These are phyloP conservation scores for Aureobasidium subglaciale DNA, from an alignment of 2,329 filamentous ascomycete species.

Conservation along the genomic window DNA sequence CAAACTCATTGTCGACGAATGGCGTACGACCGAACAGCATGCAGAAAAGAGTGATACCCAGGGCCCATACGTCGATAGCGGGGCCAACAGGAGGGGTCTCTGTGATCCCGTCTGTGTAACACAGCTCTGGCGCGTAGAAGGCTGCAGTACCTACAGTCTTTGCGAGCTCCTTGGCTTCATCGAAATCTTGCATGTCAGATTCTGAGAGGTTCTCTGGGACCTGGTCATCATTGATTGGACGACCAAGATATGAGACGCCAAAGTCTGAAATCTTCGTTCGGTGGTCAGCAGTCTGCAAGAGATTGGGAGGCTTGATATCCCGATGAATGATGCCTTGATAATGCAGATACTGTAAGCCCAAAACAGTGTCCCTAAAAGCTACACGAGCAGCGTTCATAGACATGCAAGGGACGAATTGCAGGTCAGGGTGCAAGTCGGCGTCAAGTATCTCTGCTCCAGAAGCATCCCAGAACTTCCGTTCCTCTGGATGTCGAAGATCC, in stretches of 20 bases:
- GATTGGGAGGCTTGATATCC: constrained; percentile 60
- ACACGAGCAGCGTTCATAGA: constrained; percentile 75
- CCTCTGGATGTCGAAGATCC: constrained; percentile 33
- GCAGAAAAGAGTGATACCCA: constrained; percentile 93
- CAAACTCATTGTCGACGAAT: constrained; percentile 87
- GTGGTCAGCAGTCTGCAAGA: constrained; percentile 77
- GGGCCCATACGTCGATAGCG: constrained; percentile 94
- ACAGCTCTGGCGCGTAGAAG: constrained; percentile 95
- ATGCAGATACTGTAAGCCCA: constrained; percentile 83
- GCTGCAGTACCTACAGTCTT: constrained; percentile 97
- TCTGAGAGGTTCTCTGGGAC: constrained; percentile 65
- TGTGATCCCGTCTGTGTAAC: constrained; percentile 78
- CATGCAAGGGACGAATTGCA: constrained; percentile 88
- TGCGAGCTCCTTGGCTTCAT: constrained; percentile 85
- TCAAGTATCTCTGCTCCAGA: constrained; percentile 42
- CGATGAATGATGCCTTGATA: constrained; percentile 67
- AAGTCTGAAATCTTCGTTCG: constrained; percentile 98
- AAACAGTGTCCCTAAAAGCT: constrained; percentile 84
- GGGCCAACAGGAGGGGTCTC: constrained; percentile 72
- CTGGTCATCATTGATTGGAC: constrained; percentile 74
- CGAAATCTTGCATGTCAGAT: constrained; percentile 73
- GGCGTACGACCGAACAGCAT: constrained; percentile 90
- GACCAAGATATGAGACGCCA: constrained; percentile 93
- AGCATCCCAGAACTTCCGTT: constrained; percentile 40
- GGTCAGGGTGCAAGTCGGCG: constrained; percentile 73